Base-by-base conservation (phyloP, 2,329 filamentous ascomycete genomes). In the Aspergillus phoenicis region DNA sequence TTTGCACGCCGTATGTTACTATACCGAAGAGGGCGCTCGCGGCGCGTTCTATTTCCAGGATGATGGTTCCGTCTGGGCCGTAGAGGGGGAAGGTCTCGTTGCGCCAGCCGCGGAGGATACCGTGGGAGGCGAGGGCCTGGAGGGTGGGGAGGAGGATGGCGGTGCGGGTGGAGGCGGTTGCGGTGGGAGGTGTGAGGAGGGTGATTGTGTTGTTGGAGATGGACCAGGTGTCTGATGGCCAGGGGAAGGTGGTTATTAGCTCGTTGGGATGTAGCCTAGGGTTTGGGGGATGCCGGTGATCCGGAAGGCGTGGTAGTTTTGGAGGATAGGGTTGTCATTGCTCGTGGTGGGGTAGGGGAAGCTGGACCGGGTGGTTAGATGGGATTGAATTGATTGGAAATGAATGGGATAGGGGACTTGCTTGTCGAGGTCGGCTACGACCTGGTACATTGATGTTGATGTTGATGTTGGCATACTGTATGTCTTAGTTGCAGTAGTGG, bases 81-180 rank as follows among this genome's bases (percentile, higher is more conserved):
- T 78, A 78, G 8, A 81, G 75, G 0, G 77, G 70, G 55, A 81
- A 81, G 33, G 76, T 57, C 64, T 81, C 79, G 24, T 75, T 69
- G 7, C 77, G 67, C 78, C 78, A 81, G 15, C 57, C 43, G 8
- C 51, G 24, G 0, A 66, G 48, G 1, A 63, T 39, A 0, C 33
- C 20, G 0, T 43, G 15, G 1, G 8, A 33, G 10, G 6, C 5
- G 6, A 39, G 15, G 5, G 8, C 36, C 13, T 36, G 33, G 13
- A 45, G 45, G 22, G 51, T 58, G 7, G n/a, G 20, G 7, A 15
- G 13, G 13, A 58, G 54, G n/a, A 30, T 36, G 5, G 5, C n/a
- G 10, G 28, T 38, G 20, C 51, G 55, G 8, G n/a, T 38, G 11
- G 24, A 4, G 8, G 38, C 17, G 10, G 33, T 39, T n/a, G 36